phyloP scores from a whole-genome alignment of 495 filamentous ascomycete species.

The Tirmania nivea region DNA sequence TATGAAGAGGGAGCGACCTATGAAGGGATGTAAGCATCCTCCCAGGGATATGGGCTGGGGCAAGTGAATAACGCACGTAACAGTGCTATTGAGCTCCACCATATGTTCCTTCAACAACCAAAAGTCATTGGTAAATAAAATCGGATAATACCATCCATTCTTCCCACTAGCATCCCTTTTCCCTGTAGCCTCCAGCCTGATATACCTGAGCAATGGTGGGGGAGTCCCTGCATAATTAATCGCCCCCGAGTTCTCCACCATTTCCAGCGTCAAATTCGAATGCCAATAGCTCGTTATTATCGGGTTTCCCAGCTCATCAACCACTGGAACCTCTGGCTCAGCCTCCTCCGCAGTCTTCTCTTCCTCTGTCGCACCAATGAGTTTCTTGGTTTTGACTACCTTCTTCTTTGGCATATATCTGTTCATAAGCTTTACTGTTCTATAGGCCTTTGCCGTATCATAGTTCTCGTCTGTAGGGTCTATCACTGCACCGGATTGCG shows the following conservation, averaged over 20 bases:
- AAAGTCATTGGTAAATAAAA: slow-evolving; percentile 83
- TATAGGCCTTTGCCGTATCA: slow-evolving; percentile 50
- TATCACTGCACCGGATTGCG: slow-evolving; percentile 44
- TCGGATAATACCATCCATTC: slow-evolving; percentile 93
- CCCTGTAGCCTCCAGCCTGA: slow-evolving; percentile 51
- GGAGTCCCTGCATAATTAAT: slow-evolving; percentile 43
- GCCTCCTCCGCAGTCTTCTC: slow-evolving; percentile 18
- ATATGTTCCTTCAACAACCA: slow-evolving; percentile 88
- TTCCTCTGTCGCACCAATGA: slow-evolving; percentile 41
- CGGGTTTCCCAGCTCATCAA: slow-evolving; percentile 34
- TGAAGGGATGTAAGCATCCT: neutral
- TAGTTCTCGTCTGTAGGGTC: slow-evolving; percentile 54
- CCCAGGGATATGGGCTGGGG: neutral
- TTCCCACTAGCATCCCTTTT: slow-evolving; percentile 59
- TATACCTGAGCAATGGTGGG: slow-evolving; percentile 50
- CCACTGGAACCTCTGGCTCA: slow-evolving; percentile 24
- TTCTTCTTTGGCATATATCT: slow-evolving; percentile 87
- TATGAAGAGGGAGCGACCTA: slow-evolving; percentile 47
- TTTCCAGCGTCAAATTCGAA: slow-evolving; percentile 73
- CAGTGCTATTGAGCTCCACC: slow-evolving; percentile 79
- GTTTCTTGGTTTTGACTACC: slow-evolving; percentile 66
- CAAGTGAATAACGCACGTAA: slow-evolving; percentile 28
- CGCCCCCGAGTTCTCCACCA: slow-evolving; percentile 61
- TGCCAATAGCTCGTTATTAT: slow-evolving; percentile 75
- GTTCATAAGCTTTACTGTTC: slow-evolving; percentile 68